phyloP scores from a whole-genome alignment of 495 filamentous ascomycete genomes.

The Pyronema domesticum region DNA sequence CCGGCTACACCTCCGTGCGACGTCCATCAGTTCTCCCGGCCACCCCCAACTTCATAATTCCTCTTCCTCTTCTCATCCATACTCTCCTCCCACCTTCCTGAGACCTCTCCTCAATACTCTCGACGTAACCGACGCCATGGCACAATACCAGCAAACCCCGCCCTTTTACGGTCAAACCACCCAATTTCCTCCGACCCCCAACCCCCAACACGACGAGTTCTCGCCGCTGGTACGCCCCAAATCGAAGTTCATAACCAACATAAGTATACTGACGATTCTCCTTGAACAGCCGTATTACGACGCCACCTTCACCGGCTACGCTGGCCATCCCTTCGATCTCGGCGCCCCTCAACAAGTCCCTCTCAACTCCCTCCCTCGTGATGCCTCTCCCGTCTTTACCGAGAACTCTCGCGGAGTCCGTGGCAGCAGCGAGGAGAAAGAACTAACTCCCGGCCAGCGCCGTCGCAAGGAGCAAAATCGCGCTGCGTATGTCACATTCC shows the following conservation, averaged over 20 bases:
- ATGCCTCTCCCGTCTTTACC: background rate
- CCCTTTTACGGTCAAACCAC: background rate
- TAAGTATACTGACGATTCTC: background rate
- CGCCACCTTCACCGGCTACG: background rate
- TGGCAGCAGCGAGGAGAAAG: conserved; percentile 24
- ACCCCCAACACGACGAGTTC: conserved; percentile 3
- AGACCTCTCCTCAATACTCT: too few relatives aligned
- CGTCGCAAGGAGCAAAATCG: conserved; percentile 88
- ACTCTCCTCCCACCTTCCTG: too few relatives aligned
- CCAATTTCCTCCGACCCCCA: conserved; percentile 1
- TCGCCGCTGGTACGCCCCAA: background rate
- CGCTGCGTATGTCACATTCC: conserved; percentile 53
- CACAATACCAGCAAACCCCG: background rate
- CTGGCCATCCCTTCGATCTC: background rate
- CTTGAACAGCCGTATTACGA: background rate
- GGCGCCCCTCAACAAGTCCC: background rate
- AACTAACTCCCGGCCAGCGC: conserved; percentile 22
- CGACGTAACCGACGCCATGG: background rate
- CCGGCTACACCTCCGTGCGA: too few relatives aligned
- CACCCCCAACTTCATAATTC: too few relatives aligned
- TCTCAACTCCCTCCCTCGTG: background rate
- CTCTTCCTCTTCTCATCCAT: too few relatives aligned
- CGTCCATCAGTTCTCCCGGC: too few relatives aligned
- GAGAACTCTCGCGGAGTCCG: conserved; percentile 11
- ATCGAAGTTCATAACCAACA: background rate